Conservation (phyloP, 176 grass and related monocot genomes). For the Zea mays region DNA sequence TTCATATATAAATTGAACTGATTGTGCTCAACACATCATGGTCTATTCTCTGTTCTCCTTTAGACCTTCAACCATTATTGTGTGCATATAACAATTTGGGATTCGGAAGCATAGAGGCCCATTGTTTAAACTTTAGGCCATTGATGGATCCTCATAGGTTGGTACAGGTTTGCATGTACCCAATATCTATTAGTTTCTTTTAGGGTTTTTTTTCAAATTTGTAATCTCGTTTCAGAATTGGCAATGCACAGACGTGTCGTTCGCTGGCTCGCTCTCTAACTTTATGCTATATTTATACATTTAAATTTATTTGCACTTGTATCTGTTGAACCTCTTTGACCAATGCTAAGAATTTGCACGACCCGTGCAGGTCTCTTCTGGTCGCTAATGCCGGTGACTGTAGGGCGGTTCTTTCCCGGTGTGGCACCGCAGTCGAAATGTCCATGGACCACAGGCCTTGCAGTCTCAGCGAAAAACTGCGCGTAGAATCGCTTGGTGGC, state of each 20-base stretch:
- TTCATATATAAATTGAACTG: not conserved
- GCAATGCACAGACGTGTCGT: not conserved
- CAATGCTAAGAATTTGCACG: constrained; percentile 6
- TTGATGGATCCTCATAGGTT: not conserved
- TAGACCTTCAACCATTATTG: not conserved
- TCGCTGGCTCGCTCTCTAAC: not conserved
- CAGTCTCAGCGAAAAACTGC: constrained; percentile 58
- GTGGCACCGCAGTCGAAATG: constrained; percentile 75
- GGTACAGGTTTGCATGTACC: not conserved
- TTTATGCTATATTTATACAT: not conserved
- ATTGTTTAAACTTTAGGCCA: not conserved
- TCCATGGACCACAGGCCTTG: constrained; percentile 80
- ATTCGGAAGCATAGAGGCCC: not conserved
- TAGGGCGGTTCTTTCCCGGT: constrained; percentile 82
- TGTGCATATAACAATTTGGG: not conserved
- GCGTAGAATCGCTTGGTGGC: constrained; percentile 71
- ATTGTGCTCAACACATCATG: not conserved
- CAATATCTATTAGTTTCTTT: not conserved
- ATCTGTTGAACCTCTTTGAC: not conserved
- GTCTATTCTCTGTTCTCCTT: not conserved
- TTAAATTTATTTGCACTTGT: constrained; percentile 1
- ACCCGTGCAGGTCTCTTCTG: constrained; percentile 66
- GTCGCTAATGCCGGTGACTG: constrained; percentile 94
- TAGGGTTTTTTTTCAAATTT: not conserved
- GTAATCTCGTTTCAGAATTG: not conserved